These are phyloP conservation scores for Cladosporium sp. DNA, from an alignment of 2,329 filamentous ascomycete species.

Conservation along the genomic window DNA sequence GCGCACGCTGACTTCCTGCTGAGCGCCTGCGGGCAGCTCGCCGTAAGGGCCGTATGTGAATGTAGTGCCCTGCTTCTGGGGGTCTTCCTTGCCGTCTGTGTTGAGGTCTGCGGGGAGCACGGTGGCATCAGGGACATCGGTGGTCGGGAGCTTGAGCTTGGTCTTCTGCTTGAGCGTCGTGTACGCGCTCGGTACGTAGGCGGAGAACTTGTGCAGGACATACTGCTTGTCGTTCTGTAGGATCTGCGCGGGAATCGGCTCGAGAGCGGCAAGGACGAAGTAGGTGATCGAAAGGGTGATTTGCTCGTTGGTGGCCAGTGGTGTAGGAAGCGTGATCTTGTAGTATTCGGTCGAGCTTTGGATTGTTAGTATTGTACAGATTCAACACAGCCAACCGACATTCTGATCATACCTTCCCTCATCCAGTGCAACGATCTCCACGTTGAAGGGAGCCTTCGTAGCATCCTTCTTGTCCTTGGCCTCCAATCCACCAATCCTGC, in stretches of 20 bases:
- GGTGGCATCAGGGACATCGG: constrained; percentile 78
- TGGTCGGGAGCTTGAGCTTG: constrained; percentile 82
- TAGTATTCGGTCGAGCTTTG: constrained; percentile 66
- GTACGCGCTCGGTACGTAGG: constrained; percentile 82
- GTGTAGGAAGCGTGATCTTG: constrained; percentile 72
- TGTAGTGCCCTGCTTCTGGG: constrained; percentile 79
- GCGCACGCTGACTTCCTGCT: constrained; percentile 72
- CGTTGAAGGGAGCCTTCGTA: constrained; percentile 63
- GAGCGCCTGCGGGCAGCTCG: constrained; percentile 74
- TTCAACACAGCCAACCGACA: not conserved
- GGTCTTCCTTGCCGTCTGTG: constrained; percentile 63
- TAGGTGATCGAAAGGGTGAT: constrained; percentile 87
- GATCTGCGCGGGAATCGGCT: constrained; percentile 77
- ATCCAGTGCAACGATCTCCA: constrained; percentile 64
- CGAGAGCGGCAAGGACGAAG: constrained; percentile 74
- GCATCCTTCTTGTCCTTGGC: constrained; percentile 88
- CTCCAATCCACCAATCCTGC: constrained; percentile 80
- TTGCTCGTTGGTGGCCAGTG: constrained; percentile 73
- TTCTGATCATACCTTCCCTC: constrained; percentile 48
- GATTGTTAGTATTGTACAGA: not conserved
- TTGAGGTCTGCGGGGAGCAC: constrained; percentile 57
- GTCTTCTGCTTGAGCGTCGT: constrained; percentile 91
- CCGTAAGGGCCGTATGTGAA: constrained; percentile 89
- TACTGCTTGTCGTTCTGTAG: constrained; percentile 85
- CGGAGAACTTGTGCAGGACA: constrained; percentile 80